Evolutionary conservation across 768 basidiomycete species (phyloP), one percentile per base, ranked within the genome.

Genomic region (Hebeloma cylindrosporum): DNA sequence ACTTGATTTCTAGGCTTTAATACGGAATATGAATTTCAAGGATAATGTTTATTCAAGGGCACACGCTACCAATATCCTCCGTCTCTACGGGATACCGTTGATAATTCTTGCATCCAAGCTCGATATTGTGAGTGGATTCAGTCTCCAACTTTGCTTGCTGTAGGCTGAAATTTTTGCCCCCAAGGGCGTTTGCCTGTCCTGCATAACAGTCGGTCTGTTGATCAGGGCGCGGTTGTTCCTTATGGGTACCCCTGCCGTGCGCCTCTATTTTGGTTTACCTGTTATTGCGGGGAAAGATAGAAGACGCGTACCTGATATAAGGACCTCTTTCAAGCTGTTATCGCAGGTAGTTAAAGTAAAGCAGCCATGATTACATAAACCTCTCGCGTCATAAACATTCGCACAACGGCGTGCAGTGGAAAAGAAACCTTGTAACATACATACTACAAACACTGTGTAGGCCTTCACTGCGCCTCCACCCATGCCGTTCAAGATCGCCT

Each of bases 181-280:
- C n/a, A n/a, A 74, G 70, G 73, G 72, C 39, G 66, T 78, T 14
- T 52, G 73, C 50, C 53, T 76, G 18, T 68, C 70, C 8, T 62
- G 77, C 11, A 34, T 75, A 25, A 69, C 71, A 1, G 73, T 70
- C 0, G 64, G 64, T 33, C 29, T 48, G 18, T 53, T 78, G 27
- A 77, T 80, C 11, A 68, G 76, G 11, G 22, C 71, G 4, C 85
- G 87, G 64, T 70, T 78, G 1, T 47, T 68, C 4, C 25, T 74
- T 16, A 58, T 86, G 21, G 77, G 77, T 36, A 50, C 58, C 9
- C 68, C 69, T 6, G 48, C 66, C 7, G 51, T 80, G 39, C 77
- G 81, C 20, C 42, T 53, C 9, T 52, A 56, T 1, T 50, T 78
- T 13, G 45, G 60, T 14, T 72, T 78, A 30, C 72, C 71, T 1